Conservation (phyloP, 2,329 filamentous ascomycete species). For the Sporothrix curviconia region DNA sequence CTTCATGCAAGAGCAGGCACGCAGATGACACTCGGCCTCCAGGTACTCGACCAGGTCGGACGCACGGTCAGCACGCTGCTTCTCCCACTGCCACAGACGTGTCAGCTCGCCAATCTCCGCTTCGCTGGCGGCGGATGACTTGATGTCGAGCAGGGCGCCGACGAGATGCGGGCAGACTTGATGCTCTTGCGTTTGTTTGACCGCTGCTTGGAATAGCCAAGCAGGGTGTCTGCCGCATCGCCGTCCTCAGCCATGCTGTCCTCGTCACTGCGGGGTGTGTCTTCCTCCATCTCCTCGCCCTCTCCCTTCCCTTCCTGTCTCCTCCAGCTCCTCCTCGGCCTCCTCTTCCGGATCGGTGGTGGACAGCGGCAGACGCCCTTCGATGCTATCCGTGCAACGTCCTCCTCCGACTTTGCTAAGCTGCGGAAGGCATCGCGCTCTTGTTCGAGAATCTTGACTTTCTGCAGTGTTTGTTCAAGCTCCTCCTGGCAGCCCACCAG, state of each 20-base stretch:
- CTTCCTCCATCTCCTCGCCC: not conserved
- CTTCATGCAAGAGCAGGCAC: conserved; percentile 56
- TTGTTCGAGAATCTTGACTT: conserved; percentile 59
- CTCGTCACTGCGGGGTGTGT: not conserved
- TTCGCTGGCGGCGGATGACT: conserved; percentile 50
- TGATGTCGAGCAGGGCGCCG: conserved; percentile 41
- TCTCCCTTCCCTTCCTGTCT: not conserved
- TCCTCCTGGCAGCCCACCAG: conserved; percentile 61
- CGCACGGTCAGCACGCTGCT: conserved; percentile 60
- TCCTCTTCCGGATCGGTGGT: conserved; percentile 32
- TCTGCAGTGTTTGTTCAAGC: conserved; percentile 56
- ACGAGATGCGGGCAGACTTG: conserved; percentile 35
- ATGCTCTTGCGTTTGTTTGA: conserved; percentile 34
- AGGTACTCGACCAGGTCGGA: conserved; percentile 70
- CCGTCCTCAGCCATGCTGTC: not conserved
- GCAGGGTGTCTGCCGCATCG: not conserved
- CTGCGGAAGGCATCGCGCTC: conserved; percentile 70
- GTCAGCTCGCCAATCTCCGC: conserved; percentile 53
- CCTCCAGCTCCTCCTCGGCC: conserved; percentile 43
- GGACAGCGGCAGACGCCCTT: conserved; percentile 63
- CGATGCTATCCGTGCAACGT: conserved; percentile 61
- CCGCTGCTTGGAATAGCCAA: conserved; percentile 52
- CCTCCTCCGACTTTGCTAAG: conserved; percentile 64
- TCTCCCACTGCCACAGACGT: conserved; percentile 47
- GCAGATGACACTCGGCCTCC: conserved; percentile 65